Percentiles rank a stretch among this genome's conserved stretches.
Conservation (phyloP, 768 basidiomycete genomes). For the Boletellus sp. region DNA sequence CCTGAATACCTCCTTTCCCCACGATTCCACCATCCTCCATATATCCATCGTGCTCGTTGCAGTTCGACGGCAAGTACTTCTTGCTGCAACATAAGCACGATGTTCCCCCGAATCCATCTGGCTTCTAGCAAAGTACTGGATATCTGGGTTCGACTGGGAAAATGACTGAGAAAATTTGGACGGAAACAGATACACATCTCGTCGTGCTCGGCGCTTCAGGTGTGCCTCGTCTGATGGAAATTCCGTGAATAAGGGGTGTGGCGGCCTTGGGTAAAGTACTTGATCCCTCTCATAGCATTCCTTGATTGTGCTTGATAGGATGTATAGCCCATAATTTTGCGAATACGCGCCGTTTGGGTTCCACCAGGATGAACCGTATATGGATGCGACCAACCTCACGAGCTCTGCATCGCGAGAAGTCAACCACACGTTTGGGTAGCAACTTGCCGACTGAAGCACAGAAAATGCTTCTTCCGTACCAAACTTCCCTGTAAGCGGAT, state of each 20-base stretch:
- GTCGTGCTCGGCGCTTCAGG: slow-evolving; percentile 17
- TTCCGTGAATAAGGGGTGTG: neutral
- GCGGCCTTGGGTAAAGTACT: slow-evolving; percentile 5
- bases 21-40: slow-evolving; percentile 7
- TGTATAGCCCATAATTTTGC: slow-evolving; percentile 32
- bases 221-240: slow-evolving; percentile 8
- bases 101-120: slow-evolving; percentile 8
- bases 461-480: slow-evolving; percentile 42
- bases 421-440: slow-evolving; percentile 37
- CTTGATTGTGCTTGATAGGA: slow-evolving; percentile 27
- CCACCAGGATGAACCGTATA: slow-evolving; percentile 36
- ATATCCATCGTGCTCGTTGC: neutral
- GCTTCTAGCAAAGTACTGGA: slow-evolving; percentile 3
- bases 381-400: slow-evolving; percentile 29
- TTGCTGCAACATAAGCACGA: slow-evolving; percentile 18
- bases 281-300: slow-evolving; percentile 19
- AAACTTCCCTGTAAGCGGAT: slow-evolving; percentile 40
- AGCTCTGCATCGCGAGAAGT: slow-evolving; percentile 24
- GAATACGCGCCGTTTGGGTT: slow-evolving; percentile 39
- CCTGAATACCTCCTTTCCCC: neutral
- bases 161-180: slow-evolving; percentile 10
- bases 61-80: neutral
- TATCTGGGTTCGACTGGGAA: neutral
- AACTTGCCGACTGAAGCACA: slow-evolving; percentile 35
- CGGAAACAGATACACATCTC: slow-evolving; percentile 15